Evolutionary conservation across 2,329 filamentous ascomycete genomes (phyloP).

Genomic region (Pestalotiopsis sp.): DNA sequence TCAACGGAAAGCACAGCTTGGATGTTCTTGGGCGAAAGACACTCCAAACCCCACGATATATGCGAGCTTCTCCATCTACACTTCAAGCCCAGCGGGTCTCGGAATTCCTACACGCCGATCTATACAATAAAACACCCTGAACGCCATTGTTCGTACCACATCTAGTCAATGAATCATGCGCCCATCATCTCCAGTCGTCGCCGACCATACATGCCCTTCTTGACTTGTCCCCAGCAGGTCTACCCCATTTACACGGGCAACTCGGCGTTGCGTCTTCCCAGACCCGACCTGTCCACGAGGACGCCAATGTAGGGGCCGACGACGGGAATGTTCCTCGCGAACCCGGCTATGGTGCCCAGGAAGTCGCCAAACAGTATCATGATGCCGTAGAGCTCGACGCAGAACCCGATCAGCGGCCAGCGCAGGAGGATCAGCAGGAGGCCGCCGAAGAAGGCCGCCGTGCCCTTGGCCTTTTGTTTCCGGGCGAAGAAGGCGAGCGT

Average conservation of each 20-base stretch:
- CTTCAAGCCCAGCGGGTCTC: not conserved
- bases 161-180: not conserved
- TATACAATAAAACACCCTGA: slow-evolving; percentile 16
- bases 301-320: slow-evolving; percentile 83
- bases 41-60: not conserved
- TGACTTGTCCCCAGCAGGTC: not conserved
- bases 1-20: not conserved
- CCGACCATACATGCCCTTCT: slow-evolving; percentile 12
- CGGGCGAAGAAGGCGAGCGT: slow-evolving; percentile 93
- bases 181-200: not conserved
- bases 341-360: slow-evolving; percentile 85
- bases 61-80: not conserved
- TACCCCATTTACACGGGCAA: slow-evolving; percentile 66
- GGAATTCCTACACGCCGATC: slow-evolving; percentile 1
- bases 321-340: slow-evolving; percentile 81
- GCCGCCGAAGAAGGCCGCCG: slow-evolving; percentile 80
- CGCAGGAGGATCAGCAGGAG: slow-evolving; percentile 82
- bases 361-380: slow-evolving; percentile 95
- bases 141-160: slow-evolving; percentile 9
- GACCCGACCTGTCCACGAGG: slow-evolving; percentile 68
- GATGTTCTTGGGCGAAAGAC: not conserved
- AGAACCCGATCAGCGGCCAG: slow-evolving; percentile 90
- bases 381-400: slow-evolving; percentile 90
- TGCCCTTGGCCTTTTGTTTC: slow-evolving; percentile 89
- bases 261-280: slow-evolving; percentile 71